These are phyloP conservation scores for Cyclotella atomus DNA, from an alignment of 108 stramenopile species.

Conservation along the genomic window DNA sequence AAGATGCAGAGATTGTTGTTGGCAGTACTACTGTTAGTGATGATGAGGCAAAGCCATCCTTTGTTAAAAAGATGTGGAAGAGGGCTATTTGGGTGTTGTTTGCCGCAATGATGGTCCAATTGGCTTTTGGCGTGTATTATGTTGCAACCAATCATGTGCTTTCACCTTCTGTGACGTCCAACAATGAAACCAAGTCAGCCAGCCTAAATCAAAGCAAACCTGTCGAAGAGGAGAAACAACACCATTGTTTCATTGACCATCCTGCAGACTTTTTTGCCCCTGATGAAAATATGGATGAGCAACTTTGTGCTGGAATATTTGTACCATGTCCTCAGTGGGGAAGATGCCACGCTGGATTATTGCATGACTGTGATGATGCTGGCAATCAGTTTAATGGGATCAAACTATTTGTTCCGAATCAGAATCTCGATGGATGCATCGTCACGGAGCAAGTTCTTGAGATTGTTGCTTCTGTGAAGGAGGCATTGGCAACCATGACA, in stretches of 20 bases:
- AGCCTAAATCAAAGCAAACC: neutral
- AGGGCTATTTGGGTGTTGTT: neutral
- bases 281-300: slow-evolving; percentile 9
- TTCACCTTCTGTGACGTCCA: neutral
- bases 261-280: slow-evolving; percentile 19
- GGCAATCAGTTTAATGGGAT: slow-evolving; percentile 8
- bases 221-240: neutral
- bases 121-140: neutral
- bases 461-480: slow-evolving; percentile 12
- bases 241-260: slow-evolving; percentile 20
- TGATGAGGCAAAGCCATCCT: neutral
- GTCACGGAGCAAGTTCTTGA: slow-evolving; percentile 18
- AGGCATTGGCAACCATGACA: slow-evolving; percentile 27
- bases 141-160: neutral
- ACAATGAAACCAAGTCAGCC: neutral
- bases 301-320: slow-evolving; percentile 27
- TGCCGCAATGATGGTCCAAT: neutral
- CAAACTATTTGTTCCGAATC: slow-evolving; percentile 26
- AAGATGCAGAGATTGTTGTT: neutral
- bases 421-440: slow-evolving; percentile 13
- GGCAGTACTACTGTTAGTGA: neutral
- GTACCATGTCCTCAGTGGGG: slow-evolving; percentile 46
- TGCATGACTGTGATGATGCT: slow-evolving; percentile 36
- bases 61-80: neutral
- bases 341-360: slow-evolving; percentile 38